Percentiles rank a stretch among this genome's conserved stretches.
Conservation (phyloP, 1,139 yeast species). For the Hyphopichia fennica region DNA sequence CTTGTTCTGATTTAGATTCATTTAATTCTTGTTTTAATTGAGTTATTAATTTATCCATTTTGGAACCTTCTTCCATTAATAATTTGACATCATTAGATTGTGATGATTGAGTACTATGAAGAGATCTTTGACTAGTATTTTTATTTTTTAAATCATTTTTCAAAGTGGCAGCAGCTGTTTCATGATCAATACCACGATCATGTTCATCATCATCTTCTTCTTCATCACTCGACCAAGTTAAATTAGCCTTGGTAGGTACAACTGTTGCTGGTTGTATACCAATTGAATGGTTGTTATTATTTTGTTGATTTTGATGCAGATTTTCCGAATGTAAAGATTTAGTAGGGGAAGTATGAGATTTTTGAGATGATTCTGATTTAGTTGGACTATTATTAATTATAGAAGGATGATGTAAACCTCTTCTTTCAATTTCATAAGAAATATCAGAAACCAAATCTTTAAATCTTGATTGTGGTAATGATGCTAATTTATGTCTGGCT, state of each 20-base stretch:
- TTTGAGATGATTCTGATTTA: conserved; percentile 1
- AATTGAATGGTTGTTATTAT: conserved; percentile 27
- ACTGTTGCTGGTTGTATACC: conserved; percentile 62
- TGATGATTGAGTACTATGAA: conserved; percentile 1
- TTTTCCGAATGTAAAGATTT: conserved; percentile 1
- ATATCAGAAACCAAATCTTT: conserved; percentile 91
- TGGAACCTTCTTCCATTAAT: conserved; percentile 37
- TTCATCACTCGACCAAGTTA: conserved; percentile 84
- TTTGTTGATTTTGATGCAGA: conserved; percentile 2
- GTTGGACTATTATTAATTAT: conserved; percentile 1
- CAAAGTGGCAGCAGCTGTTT: neutral
- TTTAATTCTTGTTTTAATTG: conserved; percentile 8
- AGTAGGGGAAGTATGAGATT: neutral
- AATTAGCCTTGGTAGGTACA: conserved; percentile 73
- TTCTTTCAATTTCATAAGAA: conserved; percentile 78
- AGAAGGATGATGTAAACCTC: conserved; percentile 49
- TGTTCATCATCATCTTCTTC: conserved; percentile 42
- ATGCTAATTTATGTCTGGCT: conserved; percentile 89
- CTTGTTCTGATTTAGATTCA: conserved; percentile 12
- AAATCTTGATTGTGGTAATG: conserved; percentile 78
- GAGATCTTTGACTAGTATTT: neutral
- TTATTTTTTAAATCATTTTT: neutral
- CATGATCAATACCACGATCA: conserved; percentile 7
- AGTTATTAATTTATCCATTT: conserved; percentile 38
- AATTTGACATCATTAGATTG: conserved; percentile 7